phyloP scores from a whole-genome alignment of 306 rosid genomes.

The Vigna radiata region DNA sequence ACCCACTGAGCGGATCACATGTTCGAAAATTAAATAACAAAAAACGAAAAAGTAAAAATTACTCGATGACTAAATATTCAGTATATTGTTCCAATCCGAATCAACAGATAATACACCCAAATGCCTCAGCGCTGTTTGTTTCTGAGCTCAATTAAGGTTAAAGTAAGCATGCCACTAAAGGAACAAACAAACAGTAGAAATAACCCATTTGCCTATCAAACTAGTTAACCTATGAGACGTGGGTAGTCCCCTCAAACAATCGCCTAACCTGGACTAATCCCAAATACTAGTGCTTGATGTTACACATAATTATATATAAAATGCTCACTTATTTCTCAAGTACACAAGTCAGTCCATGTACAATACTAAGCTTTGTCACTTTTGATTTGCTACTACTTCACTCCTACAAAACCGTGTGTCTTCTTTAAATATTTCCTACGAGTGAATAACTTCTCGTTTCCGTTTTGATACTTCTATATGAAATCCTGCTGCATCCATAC shows the following conservation, averaged over 20 bases:
- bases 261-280: neutral
- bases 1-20: conserved; percentile 10
- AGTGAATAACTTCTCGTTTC: neutral
- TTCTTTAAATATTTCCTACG: conserved; percentile 14
- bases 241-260: neutral
- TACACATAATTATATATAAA: neutral
- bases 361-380: conserved; percentile 5
- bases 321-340: neutral
- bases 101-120: conserved; percentile 3
- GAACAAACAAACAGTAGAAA: conserved; percentile 14
- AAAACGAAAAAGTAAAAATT: neutral
- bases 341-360: conserved; percentile 19
- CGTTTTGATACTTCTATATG: neutral
- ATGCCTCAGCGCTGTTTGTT: conserved; percentile 19
- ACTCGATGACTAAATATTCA: neutral
- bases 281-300: neutral
- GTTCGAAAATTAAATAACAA: neutral
- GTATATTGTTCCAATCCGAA: conserved; percentile 24
- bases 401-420: conserved; percentile 6
- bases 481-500: neutral
- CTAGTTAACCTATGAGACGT: neutral
- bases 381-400: conserved; percentile 15
- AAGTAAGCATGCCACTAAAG: conserved; percentile 25
- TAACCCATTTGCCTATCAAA: conserved; percentile 19
- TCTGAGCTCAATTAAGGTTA: conserved; percentile 5